Base-by-base conservation (phyloP, 768 basidiomycete genomes). In the Collybiopsis luxurians region DNA sequence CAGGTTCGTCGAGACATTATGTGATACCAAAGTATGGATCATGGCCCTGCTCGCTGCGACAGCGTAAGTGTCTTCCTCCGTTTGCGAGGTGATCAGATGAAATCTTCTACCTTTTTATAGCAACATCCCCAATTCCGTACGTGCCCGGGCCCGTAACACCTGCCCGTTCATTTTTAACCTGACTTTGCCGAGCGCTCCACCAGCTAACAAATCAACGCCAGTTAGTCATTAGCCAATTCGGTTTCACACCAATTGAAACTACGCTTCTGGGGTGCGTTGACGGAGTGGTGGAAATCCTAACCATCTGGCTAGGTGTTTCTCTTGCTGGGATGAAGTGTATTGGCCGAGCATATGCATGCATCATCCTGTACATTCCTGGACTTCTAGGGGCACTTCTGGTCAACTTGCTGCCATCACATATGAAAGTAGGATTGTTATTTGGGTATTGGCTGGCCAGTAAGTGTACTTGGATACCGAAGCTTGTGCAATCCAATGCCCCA, bases 141-240 rank as follows among this genome's bases (percentile, higher is more conserved):
- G 58, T 49, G 47, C 24, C 24, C n/a, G n/a, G n/a, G n/a, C 26
- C 17, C 21, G 15, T 24, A 2, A 10, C 9, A n/a, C n/a, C n/a
- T n/a, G n/a, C n/a, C n/a, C n/a, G n/a, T n/a, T n/a, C n/a, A n/a
- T n/a, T n/a, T n/a, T n/a, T n/a, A n/a, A n/a, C n/a, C n/a, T n/a
- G n/a, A n/a, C n/a, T n/a, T n/a, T n/a, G n/a, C n/a, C n/a, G n/a
- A n/a, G n/a, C n/a, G n/a, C n/a, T n/a, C n/a, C n/a, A n/a, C n/a
- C n/a, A 90, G 87, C 75, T 91, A 66, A 84, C 83, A 31, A 89
- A 89, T 70, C 89, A 91, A 69, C 79, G 88, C 19, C 86, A 88
- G 67, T 73, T 91, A 58, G 89, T 91, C 63, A 79, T 91, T 38
- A 76, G 75, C 26, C 77, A 82, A 60, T 90, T 91, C 63, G 88